Percentiles rank a stretch among this genome's conserved stretches.
Evolutionary conservation across 2,329 filamentous ascomycete genomes (phyloP).

Genomic region (Arthrobotrys sphaeroides): DNA sequence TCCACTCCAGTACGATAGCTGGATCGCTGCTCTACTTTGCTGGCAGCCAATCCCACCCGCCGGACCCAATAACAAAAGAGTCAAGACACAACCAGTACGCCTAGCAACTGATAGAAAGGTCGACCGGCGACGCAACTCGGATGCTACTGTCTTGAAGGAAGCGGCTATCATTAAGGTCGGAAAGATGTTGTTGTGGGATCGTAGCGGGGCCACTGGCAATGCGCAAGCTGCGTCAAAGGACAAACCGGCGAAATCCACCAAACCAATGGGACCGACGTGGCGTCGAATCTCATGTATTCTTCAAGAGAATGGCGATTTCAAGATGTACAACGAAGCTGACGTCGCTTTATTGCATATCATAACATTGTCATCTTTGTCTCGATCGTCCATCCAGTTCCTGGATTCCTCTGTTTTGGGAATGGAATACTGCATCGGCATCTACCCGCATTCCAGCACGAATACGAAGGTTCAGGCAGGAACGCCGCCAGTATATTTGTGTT

Average conservation of each 20-base stretch:
- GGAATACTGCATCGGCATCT: constrained; percentile 93
- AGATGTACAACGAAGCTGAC: constrained; percentile 86
- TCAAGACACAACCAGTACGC: constrained; percentile 64
- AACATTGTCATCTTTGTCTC: constrained; percentile 85
- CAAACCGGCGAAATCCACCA: constrained; percentile 53
- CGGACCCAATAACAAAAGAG: constrained; percentile 67
- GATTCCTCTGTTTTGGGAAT: constrained; percentile 90
- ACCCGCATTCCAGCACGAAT: constrained; percentile 85
- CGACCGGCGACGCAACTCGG: constrained; percentile 64
- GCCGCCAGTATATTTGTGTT: constrained; percentile 85
- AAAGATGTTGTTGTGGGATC: constrained; percentile 91
- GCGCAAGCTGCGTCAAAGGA: constrained; percentile 54
- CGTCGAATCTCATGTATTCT: constrained; percentile 89
- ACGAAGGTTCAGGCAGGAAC: constrained; percentile 68
- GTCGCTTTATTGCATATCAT: constrained; percentile 81
- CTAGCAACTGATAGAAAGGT: constrained; percentile 59
- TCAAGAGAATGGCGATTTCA: constrained; percentile 93
- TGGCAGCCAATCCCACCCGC: constrained; percentile 79
- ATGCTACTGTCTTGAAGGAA: constrained; percentile 69
- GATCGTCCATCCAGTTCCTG: constrained; percentile 88
- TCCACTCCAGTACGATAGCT: constrained; percentile 75
- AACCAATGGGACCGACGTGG: constrained; percentile 68
- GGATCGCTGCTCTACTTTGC: constrained; percentile 81
- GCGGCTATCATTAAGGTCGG: constrained; percentile 93
- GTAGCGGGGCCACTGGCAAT: constrained; percentile 65